Evolutionary conservation across 345 rosid genomes (phyloP), one percentile per base, ranked within the genome.

Genomic region (Boechera divaricarpa): DNA sequence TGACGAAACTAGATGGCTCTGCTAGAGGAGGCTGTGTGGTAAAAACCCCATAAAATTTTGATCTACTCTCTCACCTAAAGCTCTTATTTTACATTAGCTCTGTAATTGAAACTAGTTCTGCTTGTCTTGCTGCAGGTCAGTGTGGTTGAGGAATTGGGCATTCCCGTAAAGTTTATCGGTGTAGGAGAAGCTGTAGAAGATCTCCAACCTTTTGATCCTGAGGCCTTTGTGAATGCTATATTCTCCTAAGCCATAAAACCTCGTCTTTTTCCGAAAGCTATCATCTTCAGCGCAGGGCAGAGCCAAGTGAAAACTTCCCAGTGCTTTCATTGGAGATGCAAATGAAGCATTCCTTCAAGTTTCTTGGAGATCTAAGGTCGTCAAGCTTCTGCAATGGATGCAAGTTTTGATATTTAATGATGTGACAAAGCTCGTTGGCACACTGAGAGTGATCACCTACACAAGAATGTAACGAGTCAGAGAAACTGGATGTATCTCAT

Each of bases 11-110:
- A 16, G 98, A 95, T 65, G 96, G 98, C 28, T 89, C 98, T 75
- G 98, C 99, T 44, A 87, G 99, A 82, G 98, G 99, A 63, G 98
- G 98, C 68, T 90, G 97, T 69, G 98, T 95, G 99, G 96, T 90
- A 86, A 59, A 75, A 49, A 28, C 33, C 42, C 39, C 24, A 28
- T 42, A 11, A 26, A n/a, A 26, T 53, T 35, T 38, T 8, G 9
- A 51, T 28, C n/a, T 78, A 51, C 8, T 5, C 11, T 75, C 63
- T 38, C 55, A 68, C 48, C 45, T 12, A 26, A 18, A 32, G 53
- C 65, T 73, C 72, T 38, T 29, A 36, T 6, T 31, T 62, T 13
- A 26, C n/a, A 4, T 21, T 4, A 6, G 13, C 16, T 39, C 5
- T 29, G 35, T 69, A 44, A 21, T 61, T 5, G 32, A 49, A 69